These are phyloP conservation scores for Malassezia slooffiae DNA, from an alignment of 1,284 basidiomycete genomes.

Conservation along the genomic window DNA sequence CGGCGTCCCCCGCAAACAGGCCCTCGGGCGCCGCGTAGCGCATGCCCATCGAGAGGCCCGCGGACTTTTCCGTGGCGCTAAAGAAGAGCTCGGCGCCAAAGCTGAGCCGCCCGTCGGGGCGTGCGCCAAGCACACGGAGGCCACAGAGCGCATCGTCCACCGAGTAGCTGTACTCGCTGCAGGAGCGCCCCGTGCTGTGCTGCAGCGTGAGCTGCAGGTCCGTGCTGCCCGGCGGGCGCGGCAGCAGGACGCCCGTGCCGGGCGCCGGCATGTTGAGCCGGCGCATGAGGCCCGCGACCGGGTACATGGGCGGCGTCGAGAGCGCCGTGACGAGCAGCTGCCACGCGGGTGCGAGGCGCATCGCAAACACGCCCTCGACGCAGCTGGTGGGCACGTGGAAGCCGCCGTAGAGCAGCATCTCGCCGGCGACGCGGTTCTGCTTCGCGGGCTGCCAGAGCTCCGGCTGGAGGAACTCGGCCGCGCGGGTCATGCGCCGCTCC, in stretches of 20 bases:
- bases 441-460: neutral
- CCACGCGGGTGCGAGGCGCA: conserved; percentile 54
- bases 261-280: conserved; percentile 11
- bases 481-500: conserved; percentile 4
- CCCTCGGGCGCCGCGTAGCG: conserved; percentile 76
- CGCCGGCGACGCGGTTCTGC: conserved; percentile 47
- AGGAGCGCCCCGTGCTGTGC: conserved; percentile 83
- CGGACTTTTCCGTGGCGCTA: conserved; percentile 81
- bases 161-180: conserved; percentile 86
- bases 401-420: conserved; percentile 83
- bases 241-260: conserved; percentile 5
- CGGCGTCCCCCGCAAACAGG: conserved; percentile 28
- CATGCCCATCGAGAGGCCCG: conserved; percentile 83
- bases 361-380: conserved; percentile 78
- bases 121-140: conserved; percentile 56
- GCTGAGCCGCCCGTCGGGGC: conserved; percentile 51
- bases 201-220: conserved; percentile 71
- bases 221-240: conserved; percentile 32
- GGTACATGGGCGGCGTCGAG: conserved; percentile 34
- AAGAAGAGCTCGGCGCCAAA: conserved; percentile 89
- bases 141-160: conserved; percentile 89
- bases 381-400: conserved; percentile 78
- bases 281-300: conserved; percentile 50
- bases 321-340: conserved; percentile 45
- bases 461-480: conserved; percentile 6